Percentiles rank a stretch among this genome's conserved stretches.
phyloP scores from a whole-genome alignment of 306 rosid species.

The Oemleria cerasiformis region DNA sequence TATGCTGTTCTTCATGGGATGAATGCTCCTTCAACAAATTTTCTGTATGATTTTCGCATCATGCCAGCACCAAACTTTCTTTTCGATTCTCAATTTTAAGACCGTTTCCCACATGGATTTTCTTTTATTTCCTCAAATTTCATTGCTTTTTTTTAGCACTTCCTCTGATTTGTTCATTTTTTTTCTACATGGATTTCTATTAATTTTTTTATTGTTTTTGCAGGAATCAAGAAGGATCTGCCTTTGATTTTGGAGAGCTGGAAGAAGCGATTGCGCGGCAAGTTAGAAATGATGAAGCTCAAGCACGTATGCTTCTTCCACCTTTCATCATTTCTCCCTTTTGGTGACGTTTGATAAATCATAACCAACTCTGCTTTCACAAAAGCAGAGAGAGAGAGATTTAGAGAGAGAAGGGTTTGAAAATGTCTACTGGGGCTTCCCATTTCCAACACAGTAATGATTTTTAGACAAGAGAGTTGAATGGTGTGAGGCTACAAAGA shows the following conservation, averaged over 20 bases:
- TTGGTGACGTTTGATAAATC: conserved; percentile 41
- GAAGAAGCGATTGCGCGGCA: conserved; percentile 88
- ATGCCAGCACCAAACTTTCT: not conserved
- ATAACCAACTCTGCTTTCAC: conserved; percentile 35
- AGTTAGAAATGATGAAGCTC: conserved; percentile 77
- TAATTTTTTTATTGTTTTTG: not conserved
- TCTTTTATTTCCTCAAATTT: not conserved
- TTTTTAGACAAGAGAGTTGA: conserved; percentile 41
- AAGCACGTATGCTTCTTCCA: conserved; percentile 48
- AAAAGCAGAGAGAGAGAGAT: conserved; percentile 29
- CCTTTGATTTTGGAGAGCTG: conserved; percentile 89
- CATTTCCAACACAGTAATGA: conserved; percentile 55
- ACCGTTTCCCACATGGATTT: not conserved
- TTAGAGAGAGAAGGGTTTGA: conserved; percentile 35
- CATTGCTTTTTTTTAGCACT: not conserved
- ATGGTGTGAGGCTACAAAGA: conserved; percentile 59
- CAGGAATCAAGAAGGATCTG: conserved; percentile 65
- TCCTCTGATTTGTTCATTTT: not conserved
- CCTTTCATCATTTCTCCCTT: conserved; percentile 12
- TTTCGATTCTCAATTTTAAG: not conserved
- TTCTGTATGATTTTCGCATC: conserved; percentile 51
- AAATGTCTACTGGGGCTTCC: conserved; percentile 44
- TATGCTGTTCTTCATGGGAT: conserved; percentile 74
- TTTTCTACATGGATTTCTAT: conserved; percentile 8
- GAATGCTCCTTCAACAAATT: conserved; percentile 45